A percentile compares a stretch with the other conserved stretches of the same genome.
These are phyloP conservation scores for Gilbertella persicaria DNA, from an alignment of 371 early-diverging fungal genomes.

Conservation along the genomic window DNA sequence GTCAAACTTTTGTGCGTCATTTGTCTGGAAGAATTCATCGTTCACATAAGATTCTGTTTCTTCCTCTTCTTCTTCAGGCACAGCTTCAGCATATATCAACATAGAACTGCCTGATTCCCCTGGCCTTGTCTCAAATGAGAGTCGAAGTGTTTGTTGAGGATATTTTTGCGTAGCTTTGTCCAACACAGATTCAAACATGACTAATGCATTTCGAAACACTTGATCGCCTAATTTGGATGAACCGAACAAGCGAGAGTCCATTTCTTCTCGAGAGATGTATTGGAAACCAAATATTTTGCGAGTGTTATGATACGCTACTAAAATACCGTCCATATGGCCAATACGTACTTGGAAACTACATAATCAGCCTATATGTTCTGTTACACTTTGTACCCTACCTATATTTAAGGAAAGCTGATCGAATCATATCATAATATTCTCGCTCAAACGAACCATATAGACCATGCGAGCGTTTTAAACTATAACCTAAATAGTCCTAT, in stretches of 20 bases:
- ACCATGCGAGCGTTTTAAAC: slow-evolving; percentile 60
- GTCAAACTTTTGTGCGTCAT: background rate
- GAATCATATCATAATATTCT: slow-evolving; percentile 93
- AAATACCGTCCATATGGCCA: slow-evolving; percentile 95
- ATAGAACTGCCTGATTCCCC: slow-evolving; percentile 17
- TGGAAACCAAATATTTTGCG: slow-evolving; percentile 92
- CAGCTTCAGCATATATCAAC: slow-evolving; percentile 47
- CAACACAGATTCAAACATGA: slow-evolving; percentile 66
- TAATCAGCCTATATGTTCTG: background rate
- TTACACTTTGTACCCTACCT: slow-evolving; percentile 8
- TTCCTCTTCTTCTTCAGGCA: slow-evolving; percentile 10
- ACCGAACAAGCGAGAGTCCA: slow-evolving; percentile 87
- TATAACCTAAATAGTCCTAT: slow-evolving; percentile 61
- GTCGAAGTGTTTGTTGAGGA: slow-evolving; percentile 53
- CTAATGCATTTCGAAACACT: slow-evolving; percentile 65
- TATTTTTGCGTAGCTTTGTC: slow-evolving; percentile 62
- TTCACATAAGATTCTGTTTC: background rate
- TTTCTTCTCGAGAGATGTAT: slow-evolving; percentile 84
- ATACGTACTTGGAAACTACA: slow-evolving; percentile 88
- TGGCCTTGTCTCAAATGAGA: slow-evolving; percentile 44
- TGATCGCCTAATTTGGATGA: slow-evolving; percentile 70
- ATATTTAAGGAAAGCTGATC: slow-evolving; percentile 35
- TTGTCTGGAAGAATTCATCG: slow-evolving; percentile 8
- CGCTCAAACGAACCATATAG: slow-evolving; percentile 83
- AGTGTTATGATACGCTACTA: slow-evolving; percentile 95